Base-by-base conservation (phyloP, 1,284 basidiomycete genomes). In the Tausonia pullulans region DNA sequence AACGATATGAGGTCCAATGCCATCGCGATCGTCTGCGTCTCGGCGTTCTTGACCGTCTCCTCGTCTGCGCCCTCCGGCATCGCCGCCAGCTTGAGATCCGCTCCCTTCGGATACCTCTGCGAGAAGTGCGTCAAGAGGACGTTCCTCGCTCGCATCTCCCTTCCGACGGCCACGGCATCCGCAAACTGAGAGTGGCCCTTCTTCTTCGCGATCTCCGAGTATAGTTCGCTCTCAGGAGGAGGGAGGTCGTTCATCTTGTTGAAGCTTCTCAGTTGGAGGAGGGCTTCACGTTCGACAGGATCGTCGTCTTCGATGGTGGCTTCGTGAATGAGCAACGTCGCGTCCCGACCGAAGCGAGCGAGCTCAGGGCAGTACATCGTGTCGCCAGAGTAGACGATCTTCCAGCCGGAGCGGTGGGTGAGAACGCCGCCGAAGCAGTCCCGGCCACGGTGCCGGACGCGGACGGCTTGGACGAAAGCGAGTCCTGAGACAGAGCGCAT, bases 121-220 rank as follows among this genome's bases (percentile, higher is more conserved):
- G 92, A 96, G 75, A 98, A 98, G 75, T 98, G 94, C 2, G 93
- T 98, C 40, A 98, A 81, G 48, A 98, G 81, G 40, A 90, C 80
- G 69, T 90, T 85, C 64, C 84, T 78, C 0, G 91, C 92, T 6
- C 82, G 79, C 90, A 95, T 94, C 69, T 79, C 78, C 70, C 77
- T 79, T 2, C 86, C 93, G 41, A 92, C 81, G 14, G 83, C 81
- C 52, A 96, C 82, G 0, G 94, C 94, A 73, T 96, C 88, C 0
- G 88, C 85, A 67, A 92, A 84, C 0, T 93, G 98, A 68, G 87
- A 90, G 74, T 97, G 94, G 0, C 86, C 86, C 77, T 96, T 97
- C 54, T 77, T 76, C 2, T 73, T 73, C 0, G 94, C 94, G 75
- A 89, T 77, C 13, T 81, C 81, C 4, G 11, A 3, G 44, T 44